Percentiles rank a stretch among this genome's conserved stretches.
Conservation (phyloP, 2,329 filamentous ascomycete species). For the Fusarium luffae region DNA sequence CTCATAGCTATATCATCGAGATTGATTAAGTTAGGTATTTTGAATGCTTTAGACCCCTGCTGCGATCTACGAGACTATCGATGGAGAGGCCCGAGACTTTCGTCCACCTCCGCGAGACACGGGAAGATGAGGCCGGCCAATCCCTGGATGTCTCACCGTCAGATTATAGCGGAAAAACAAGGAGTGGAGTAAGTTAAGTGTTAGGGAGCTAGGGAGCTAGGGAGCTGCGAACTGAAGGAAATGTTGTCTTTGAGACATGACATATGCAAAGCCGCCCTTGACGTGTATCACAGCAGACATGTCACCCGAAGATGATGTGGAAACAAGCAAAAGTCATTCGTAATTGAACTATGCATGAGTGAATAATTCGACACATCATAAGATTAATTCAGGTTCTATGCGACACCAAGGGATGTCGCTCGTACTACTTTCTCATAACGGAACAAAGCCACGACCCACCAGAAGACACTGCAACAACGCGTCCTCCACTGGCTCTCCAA, state of each 20-base stretch:
- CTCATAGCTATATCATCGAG: neutral
- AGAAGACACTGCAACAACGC: conserved; percentile 48
- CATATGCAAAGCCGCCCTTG: neutral
- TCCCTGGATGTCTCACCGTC: neutral
- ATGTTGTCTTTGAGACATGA: neutral
- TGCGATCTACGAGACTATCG: neutral
- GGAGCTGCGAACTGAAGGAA: rapidly evolving
- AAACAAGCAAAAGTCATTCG: neutral
- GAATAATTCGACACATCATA: neutral
- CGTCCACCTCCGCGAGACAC: neutral
- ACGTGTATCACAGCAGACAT: neutral
- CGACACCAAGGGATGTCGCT: neutral
- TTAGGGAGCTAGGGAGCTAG: neutral
- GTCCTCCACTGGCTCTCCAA: conserved; percentile 48
- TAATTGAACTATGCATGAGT: rapidly evolving
- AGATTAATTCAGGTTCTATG: neutral
- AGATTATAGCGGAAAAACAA: neutral
- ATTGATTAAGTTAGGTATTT: neutral
- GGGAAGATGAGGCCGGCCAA: neutral
- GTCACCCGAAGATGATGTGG: too few species aligned
- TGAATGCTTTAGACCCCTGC: neutral
- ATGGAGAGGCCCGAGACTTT: neutral
- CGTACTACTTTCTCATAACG: conserved; percentile 22
- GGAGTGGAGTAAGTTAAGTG: neutral
- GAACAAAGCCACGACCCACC: conserved; percentile 52